A percentile compares a stretch with the other conserved stretches of the same genome.
These are phyloP conservation scores for Rhizoclosmatium globosum DNA, from an alignment of 192 early-diverging fungal genomes.

Conservation along the genomic window DNA sequence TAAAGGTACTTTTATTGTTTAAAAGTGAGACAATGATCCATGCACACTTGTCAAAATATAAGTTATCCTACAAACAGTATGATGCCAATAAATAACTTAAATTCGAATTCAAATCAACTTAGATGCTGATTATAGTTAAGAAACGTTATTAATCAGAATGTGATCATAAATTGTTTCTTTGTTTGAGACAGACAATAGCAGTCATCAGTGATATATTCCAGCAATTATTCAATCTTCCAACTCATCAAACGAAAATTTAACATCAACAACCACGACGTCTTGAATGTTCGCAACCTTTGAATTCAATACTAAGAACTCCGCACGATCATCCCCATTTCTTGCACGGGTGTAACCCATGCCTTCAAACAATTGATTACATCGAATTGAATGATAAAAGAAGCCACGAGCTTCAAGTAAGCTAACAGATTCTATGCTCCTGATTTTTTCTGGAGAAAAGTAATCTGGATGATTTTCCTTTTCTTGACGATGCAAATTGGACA, in stretches of 20 bases:
- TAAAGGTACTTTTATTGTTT: too few relatives aligned
- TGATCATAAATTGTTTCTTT: too few relatives aligned
- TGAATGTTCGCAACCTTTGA: neutral
- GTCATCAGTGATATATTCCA: too few relatives aligned
- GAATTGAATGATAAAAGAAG: constrained; percentile 27
- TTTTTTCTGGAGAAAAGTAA: constrained; percentile 8
- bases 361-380: constrained; percentile 27
- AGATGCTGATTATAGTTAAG: too few relatives aligned
- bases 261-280: constrained; percentile 14
- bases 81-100: too few relatives aligned
- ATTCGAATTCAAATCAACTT: too few relatives aligned
- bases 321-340: constrained; percentile 17
- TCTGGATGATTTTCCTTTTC: constrained; percentile 18
- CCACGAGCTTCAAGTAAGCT: constrained; percentile 13
- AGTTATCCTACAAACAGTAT: too few relatives aligned
- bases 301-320: constrained; percentile 19
- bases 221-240: neutral
- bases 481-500: neutral
- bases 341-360: constrained; percentile 15
- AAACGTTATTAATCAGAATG: too few relatives aligned
- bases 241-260: neutral
- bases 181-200: too few relatives aligned
- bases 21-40: too few relatives aligned
- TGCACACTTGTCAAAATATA: too few relatives aligned
- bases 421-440: neutral